Conservation (phyloP, 495 filamentous ascomycete genomes). For the Lasiosphaeris hirsuta region DNA sequence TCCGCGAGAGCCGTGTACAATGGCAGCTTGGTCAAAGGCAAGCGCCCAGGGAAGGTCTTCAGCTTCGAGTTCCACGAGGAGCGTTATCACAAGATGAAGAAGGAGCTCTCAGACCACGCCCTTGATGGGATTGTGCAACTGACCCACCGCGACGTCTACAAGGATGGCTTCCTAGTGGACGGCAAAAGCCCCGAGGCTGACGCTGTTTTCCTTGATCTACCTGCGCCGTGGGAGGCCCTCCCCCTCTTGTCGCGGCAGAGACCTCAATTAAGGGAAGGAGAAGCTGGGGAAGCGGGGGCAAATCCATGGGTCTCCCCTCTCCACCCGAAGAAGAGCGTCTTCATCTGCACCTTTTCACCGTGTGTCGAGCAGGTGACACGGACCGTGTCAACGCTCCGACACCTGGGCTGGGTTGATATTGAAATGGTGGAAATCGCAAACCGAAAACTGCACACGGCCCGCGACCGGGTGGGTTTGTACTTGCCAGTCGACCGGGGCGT, state of each 20-base stretch:
- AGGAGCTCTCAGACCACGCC: conserved; percentile 73
- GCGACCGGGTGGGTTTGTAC: conserved; percentile 68
- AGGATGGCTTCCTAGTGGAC: conserved; percentile 71
- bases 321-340: conserved; percentile 59
- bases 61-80: conserved; percentile 92
- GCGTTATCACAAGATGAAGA: conserved; percentile 64
- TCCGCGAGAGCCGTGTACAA: conserved; percentile 83
- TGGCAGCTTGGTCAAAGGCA: conserved; percentile 56
- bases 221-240: conserved; percentile 88
- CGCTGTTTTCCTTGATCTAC: conserved; percentile 87
- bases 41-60: conserved; percentile 69
- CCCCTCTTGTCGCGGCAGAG: conserved; percentile 70
- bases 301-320: conserved; percentile 60
- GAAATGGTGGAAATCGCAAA: conserved; percentile 85
- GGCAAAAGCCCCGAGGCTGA: conserved; percentile 62
- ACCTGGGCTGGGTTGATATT: conserved; percentile 84
- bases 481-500: conserved; percentile 39
- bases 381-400: conserved; percentile 73
- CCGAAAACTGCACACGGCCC: conserved; percentile 70
- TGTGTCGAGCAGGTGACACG: conserved; percentile 93
- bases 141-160: conserved; percentile 91
- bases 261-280: conserved; percentile 21
- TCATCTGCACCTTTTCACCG: conserved; percentile 91
- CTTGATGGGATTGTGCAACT: conserved; percentile 69
- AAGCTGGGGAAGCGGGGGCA: conserved; percentile 12